Evolutionary conservation across 345 rosid species (phyloP), one percentile per base, ranked within the genome.

Genomic region (Salix exigua): DNA sequence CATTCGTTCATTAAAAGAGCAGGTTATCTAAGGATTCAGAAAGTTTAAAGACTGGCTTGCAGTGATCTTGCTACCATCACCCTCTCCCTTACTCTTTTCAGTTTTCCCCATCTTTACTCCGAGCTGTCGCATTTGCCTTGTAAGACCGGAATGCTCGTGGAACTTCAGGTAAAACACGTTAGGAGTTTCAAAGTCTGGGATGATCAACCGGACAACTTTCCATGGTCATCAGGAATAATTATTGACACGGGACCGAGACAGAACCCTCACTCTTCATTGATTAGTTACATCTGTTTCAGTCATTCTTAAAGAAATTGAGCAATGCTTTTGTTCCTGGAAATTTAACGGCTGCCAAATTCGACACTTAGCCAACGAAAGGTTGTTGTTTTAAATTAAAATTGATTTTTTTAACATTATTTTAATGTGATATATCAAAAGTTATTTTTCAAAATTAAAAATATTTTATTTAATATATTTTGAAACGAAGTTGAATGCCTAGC

Each of bases 361-460:
- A 88, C 81, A 91, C 94, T 13, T 97, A 2, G 93, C 97, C 1
- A 95, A 95, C 19, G 93, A 95, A 70, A 89, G 97, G 82, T 88
- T 97, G 31, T 30, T 30, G 0, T 30, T 30, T 30, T 30, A 30
- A 30, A 30, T 30, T 30, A 30, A 30, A 30, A 30, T 30, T 30
- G 31, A 30, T 30, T 30, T 30, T 30, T 30, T 30, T 30, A n/a
- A n/a, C 2, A 30, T 30, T 30, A 30, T 30, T 30, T 30, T 30
- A 30, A 30, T 2, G 31, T 30, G 31, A 30, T 2, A 30, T 30
- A 30, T 30, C 31, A 30, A 30, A 30, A 30, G 31, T 30, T 1
- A 30, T 2, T 30, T 30, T 30, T 30, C 31, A 30, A 30, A 30
- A 30, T 30, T 30, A 30, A 30, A 30, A 30, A 30, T 30, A 30